Percentiles rank a stretch among this genome's conserved stretches.
These are phyloP conservation scores for Stentor coeruleus DNA, from an alignment of 73 alveolate species.

Conservation along the genomic window DNA sequence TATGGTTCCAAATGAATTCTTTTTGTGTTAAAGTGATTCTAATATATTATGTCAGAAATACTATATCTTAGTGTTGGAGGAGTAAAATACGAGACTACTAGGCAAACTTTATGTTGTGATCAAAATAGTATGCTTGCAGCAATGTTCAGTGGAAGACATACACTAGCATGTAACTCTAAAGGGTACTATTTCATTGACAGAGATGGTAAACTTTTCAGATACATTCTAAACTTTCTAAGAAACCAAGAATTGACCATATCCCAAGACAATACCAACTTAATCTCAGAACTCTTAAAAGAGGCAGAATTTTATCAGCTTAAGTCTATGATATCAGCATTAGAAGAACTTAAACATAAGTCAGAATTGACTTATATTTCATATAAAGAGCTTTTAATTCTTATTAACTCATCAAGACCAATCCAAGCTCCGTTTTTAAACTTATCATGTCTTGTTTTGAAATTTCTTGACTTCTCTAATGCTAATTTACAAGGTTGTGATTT, in stretches of 20 bases:
- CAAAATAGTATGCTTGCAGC: neutral
- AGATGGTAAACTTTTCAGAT: constrained; percentile 64
- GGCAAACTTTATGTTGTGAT: constrained; percentile 44
- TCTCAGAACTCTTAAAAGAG: neutral
- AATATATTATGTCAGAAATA: constrained; percentile 44
- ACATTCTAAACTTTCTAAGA: constrained; percentile 54
- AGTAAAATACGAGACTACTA: constrained; percentile 45
- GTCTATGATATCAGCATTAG: neutral
- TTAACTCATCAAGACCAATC: constrained; percentile 46
- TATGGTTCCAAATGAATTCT: too few species aligned
- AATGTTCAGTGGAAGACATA: constrained; percentile 42
- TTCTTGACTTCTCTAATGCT: constrained; percentile 35
- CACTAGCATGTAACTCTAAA: constrained; percentile 47
- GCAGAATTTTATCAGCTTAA: neutral
- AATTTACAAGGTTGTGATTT: constrained; percentile 52
- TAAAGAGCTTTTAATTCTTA: constrained; percentile 40
- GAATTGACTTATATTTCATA: constrained; percentile 22
- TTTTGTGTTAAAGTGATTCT: too few species aligned
- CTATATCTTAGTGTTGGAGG: constrained; percentile 60
- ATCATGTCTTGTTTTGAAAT: constrained; percentile 27
- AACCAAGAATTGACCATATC: constrained; percentile 55
- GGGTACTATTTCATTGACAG: constrained; percentile 65
- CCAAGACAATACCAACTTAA: constrained; percentile 23
- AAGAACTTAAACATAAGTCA: neutral
- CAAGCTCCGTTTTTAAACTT: constrained; percentile 50